These are phyloP conservation scores for Skeletonema tropicum DNA, from an alignment of 108 stramenopile species.

Conservation along the genomic window DNA sequence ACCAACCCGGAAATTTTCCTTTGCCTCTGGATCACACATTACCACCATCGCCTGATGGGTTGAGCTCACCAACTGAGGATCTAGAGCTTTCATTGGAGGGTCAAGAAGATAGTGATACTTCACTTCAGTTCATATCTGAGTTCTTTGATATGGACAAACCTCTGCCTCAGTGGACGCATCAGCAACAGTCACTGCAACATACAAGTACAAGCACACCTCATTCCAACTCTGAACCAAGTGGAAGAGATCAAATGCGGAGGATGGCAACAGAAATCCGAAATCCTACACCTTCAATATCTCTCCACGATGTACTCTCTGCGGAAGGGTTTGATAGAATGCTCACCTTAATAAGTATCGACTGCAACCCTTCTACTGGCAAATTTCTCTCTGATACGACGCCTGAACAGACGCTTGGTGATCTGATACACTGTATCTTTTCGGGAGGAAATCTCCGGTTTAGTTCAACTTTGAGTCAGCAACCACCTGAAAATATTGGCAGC, in stretches of 20 bases:
- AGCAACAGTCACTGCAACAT: not conserved
- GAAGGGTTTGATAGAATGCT: not conserved
- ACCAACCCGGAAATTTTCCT: not conserved
- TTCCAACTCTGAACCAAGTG: too few relatives aligned
- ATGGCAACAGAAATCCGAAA: not conserved
- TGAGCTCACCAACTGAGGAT: too few relatives aligned
- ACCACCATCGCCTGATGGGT: not conserved
- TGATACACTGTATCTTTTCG: conserved; percentile 3
- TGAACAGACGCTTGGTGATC: conserved; percentile 1
- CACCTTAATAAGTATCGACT: not conserved
- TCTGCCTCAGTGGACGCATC: not conserved
- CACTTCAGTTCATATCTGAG: not conserved
- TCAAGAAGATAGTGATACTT: not conserved
- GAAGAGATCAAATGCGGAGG: not conserved
- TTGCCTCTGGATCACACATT: not conserved
- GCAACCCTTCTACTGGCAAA: not conserved
- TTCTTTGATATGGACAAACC: not conserved
- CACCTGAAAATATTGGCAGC: not conserved
- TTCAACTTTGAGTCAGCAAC: not conserved
- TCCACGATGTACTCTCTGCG: not conserved
- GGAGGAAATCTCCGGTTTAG: not conserved
- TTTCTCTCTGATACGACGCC: not conserved
- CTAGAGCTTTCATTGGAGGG: not conserved
- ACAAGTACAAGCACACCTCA: not conserved
- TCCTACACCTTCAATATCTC: not conserved